Conservation (phyloP, 495 filamentous ascomycete genomes). For the Penicillium coffeae region DNA sequence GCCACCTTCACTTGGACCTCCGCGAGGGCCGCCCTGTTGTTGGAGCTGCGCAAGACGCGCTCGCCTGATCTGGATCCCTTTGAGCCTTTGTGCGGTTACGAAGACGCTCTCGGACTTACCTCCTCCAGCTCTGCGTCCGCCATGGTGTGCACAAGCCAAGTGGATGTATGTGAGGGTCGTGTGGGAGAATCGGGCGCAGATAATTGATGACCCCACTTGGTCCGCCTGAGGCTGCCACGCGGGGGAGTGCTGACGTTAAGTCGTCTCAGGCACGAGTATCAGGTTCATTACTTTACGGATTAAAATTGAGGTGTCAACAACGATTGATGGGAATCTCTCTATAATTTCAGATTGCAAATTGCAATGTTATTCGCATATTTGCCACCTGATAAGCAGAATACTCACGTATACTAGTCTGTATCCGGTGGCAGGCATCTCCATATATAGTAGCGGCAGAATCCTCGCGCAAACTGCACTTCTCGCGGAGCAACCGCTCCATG, state of each 20-base stretch:
- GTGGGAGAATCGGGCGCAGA: conserved; percentile 1
- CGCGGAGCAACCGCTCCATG: no score
- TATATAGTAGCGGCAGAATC: no score
- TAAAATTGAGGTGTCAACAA: no score
- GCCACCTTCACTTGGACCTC: conserved; percentile 43
- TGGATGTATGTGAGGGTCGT: no score
- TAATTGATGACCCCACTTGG: conserved; percentile 21
- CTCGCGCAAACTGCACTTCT: no score
- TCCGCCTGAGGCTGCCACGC: conserved; percentile 22
- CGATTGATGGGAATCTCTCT: no score
- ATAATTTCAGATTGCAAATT: no score
- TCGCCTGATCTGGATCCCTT: conserved; percentile 64
- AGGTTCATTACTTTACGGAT: neutral
- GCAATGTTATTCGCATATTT: no score
- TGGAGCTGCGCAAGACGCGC: conserved; percentile 90
- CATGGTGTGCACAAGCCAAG: no score
- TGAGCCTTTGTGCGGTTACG: neutral
- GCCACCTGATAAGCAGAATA: no score
- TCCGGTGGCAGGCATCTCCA: no score
- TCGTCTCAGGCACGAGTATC: neutral
- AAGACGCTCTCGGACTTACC: conserved; percentile 38
- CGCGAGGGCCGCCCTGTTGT: conserved; percentile 52
- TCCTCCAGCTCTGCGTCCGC: conserved; percentile 84
- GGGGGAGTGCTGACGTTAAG: conserved; percentile 5
- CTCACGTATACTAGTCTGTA: no score